These are phyloP conservation scores for Comarum palustre DNA, from an alignment of 306 rosid species.

Conservation along the genomic window DNA sequence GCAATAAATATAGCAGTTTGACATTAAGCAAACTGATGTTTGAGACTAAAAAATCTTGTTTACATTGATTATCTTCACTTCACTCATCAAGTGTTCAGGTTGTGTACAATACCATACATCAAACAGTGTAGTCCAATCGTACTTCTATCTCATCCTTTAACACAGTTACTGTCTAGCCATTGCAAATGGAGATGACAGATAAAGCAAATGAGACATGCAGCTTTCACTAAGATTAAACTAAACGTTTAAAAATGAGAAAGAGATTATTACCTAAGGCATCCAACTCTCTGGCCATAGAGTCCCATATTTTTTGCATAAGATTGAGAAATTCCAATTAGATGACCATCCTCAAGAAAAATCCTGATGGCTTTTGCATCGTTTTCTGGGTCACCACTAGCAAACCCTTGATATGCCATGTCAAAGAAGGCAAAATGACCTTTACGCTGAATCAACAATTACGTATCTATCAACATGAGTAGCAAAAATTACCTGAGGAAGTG, in stretches of 20 bases:
- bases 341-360: conserved; percentile 92
- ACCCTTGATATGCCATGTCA: conserved; percentile 99
- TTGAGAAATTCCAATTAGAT: conserved; percentile 76
- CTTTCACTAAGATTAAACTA: not conserved
- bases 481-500: not conserved
- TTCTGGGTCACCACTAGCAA: conserved; percentile 96
- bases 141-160: not conserved
- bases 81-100: not conserved
- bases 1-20: not conserved
- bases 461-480: conserved; percentile 2
- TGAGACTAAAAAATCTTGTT: not conserved
- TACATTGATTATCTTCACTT: not conserved
- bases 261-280: conserved; percentile 80
- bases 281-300: conserved; percentile 91
- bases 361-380: conserved; percentile 77
- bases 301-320: conserved; percentile 99
- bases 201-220: not conserved
- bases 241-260: conserved; percentile 12
- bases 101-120: not conserved
- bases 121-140: not conserved
- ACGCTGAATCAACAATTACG: conserved; percentile 45
- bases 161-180: not conserved
- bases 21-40: not conserved
- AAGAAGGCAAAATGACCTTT: conserved; percentile 90
- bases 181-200: not conserved